These are phyloP conservation scores for Stereocaulon alpinum DNA, from an alignment of 495 filamentous ascomycete genomes.

Conservation along the genomic window DNA sequence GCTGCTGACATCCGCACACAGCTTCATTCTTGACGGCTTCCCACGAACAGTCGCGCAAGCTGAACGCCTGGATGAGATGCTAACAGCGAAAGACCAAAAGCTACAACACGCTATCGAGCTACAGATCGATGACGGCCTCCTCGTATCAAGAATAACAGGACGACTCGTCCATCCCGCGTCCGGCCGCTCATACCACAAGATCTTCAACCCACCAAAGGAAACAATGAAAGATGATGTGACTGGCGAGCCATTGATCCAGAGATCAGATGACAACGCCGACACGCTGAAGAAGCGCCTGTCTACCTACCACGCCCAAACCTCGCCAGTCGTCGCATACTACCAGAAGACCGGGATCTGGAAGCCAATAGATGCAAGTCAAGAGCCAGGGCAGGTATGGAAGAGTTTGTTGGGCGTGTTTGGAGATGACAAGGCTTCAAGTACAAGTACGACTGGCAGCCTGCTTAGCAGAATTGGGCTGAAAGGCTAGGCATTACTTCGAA, in stretches of 20 bases:
- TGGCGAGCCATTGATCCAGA: slow-evolving; percentile 92
- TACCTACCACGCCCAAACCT: slow-evolving; percentile 91
- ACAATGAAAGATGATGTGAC: slow-evolving; percentile 94
- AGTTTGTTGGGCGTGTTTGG: slow-evolving; percentile 78
- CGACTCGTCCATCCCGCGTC: slow-evolving; percentile 92
- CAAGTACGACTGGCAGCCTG: slow-evolving; percentile 28
- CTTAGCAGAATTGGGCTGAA: slow-evolving; percentile 38
- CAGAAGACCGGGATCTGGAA: slow-evolving; percentile 94
- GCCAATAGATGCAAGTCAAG: slow-evolving; percentile 90
- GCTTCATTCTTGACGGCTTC: slow-evolving; percentile 98
- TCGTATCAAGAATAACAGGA: slow-evolving; percentile 93
- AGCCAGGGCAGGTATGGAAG: slow-evolving; percentile 93
- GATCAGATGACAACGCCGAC: slow-evolving; percentile 95
- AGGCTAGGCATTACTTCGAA: slow-evolving; percentile 19
- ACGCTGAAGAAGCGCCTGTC: slow-evolving; percentile 87
- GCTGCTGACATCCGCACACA: slow-evolving; percentile 29
- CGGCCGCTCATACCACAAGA: slow-evolving; percentile 91
- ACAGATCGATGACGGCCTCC: slow-evolving; percentile 86
- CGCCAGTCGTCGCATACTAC: slow-evolving; percentile 90
- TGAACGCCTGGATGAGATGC: slow-evolving; percentile 88
- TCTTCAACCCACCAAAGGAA: slow-evolving; percentile 96
- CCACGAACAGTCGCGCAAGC: slow-evolving; percentile 93
- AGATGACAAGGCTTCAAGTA: slow-evolving; percentile 38
- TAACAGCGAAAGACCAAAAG: slow-evolving; percentile 56
- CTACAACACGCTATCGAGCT: slow-evolving; percentile 92